Percentiles rank a stretch among this genome's conserved stretches.
Evolutionary conservation across 768 basidiomycete species (phyloP).

Genomic region (Lentinula edodes): DNA sequence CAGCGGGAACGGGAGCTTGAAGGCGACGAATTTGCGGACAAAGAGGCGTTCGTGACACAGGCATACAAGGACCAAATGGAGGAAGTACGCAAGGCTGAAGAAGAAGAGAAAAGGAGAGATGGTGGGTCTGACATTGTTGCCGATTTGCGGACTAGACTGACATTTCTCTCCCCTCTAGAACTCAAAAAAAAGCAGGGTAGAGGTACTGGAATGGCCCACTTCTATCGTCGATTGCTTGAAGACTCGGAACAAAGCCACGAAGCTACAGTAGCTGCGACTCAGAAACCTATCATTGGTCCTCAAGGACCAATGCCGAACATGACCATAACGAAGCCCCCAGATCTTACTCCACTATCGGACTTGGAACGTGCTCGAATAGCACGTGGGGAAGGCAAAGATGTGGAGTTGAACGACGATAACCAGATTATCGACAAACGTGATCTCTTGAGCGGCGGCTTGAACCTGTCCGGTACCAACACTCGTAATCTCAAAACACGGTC

Average conservation of each 20-base stretch:
- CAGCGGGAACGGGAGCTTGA: slow-evolving; percentile 88
- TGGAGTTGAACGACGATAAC: slow-evolving; percentile 96
- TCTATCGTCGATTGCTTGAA: slow-evolving; percentile 74
- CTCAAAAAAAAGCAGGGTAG: slow-evolving; percentile 55
- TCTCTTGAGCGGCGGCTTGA: slow-evolving; percentile 85
- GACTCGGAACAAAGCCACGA: slow-evolving; percentile 80
- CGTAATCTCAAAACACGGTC: slow-evolving; percentile 53
- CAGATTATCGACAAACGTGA: slow-evolving; percentile 96
- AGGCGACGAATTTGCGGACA: slow-evolving; percentile 90
- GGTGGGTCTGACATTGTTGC: slow-evolving; percentile 45
- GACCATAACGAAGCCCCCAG: slow-evolving; percentile 69
- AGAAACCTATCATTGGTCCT: slow-evolving; percentile 57
- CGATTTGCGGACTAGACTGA: neutral
- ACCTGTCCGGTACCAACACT: slow-evolving; percentile 81
- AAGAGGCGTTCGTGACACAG: slow-evolving; percentile 96
- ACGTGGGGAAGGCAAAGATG: slow-evolving; percentile 68
- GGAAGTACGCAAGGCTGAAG: slow-evolving; percentile 84
- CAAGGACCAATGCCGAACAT: slow-evolving; percentile 60
- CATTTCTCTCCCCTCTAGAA: slow-evolving; percentile 27
- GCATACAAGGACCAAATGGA: slow-evolving; percentile 97
- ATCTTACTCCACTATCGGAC: slow-evolving; percentile 63
- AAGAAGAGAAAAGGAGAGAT: slow-evolving; percentile 85
- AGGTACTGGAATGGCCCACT: slow-evolving; percentile 76
- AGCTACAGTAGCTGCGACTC: slow-evolving; percentile 77
- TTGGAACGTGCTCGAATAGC: slow-evolving; percentile 68